A percentile compares a stretch with the other conserved stretches of the same genome.
Evolutionary conservation across 805 yeast species (phyloP).

Genomic region (Debaryomyces maramus): DNA sequence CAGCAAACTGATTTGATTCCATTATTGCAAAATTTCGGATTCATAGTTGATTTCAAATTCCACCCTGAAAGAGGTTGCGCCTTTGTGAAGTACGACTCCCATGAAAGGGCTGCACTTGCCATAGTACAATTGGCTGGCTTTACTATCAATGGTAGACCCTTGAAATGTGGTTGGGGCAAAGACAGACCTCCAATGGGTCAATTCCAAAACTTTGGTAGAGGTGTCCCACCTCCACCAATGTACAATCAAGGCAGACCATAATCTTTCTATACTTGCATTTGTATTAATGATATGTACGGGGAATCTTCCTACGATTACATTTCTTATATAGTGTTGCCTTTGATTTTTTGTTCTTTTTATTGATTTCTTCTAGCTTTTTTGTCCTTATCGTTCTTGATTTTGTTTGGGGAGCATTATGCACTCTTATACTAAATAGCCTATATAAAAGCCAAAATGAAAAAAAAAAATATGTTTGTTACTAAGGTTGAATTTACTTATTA

Average conservation of each 20-base stretch:
- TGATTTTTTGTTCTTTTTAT: no score
- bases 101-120: conserved; percentile 86
- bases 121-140: conserved; percentile 76
- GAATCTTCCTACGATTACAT: no score
- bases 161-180: conserved; percentile 89
- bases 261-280: no score
- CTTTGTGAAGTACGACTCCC: conserved; percentile 82
- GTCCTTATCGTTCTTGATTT: no score
- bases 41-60: conserved; percentile 74
- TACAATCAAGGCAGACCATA: conserved; percentile 26
- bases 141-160: conserved; percentile 70
- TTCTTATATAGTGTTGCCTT: no score
- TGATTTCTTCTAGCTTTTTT: no score
- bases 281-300: no score
- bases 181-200: conserved; percentile 39
- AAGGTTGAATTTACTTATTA: neutral
- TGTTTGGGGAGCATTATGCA: no score
- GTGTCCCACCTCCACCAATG: conserved; percentile 27
- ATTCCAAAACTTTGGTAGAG: conserved; percentile 24
- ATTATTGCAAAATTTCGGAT: conserved; percentile 76
- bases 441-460: neutral
- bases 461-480: neutral
- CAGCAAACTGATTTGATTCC: conserved; percentile 74
- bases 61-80: conserved; percentile 86
- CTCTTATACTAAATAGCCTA: no score